Evolutionary conservation across 169 alveolate species (phyloP), one percentile per base, ranked within the genome.

Genomic region (Pseudocohnilembus persalinus): DNA sequence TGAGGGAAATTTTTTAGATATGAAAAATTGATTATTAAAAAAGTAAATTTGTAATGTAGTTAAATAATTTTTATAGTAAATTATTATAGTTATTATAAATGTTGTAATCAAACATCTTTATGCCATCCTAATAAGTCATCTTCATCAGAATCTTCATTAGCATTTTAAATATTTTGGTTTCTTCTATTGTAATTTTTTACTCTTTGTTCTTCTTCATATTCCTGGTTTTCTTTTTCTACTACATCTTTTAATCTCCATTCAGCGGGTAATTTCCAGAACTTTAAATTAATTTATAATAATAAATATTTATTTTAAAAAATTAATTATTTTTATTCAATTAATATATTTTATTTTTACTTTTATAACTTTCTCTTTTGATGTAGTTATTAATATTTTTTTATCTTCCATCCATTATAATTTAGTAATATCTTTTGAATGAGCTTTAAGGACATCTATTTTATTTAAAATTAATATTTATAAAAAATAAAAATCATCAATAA

Each of bases 111-210:
- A n/a, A n/a, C n/a, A n/a, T n/a, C n/a, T 73, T 80, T 80, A 74
- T 86, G 90, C 90, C 90, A 86, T 73, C 83, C 87, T 27, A 64
- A 34, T 77, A 81, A 75, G 63, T 86, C 90, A 86, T 86, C 90
- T 65, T 86, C 90, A 64, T 86, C 90, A 49, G 84, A 79, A 29
- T 86, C 90, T 25, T 80, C 85, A 25, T 80, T 49, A 4, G 32
- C 78, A 31, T 74, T 74, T 49, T 49, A 78, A 49, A 74, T 31
- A 29, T 73, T 73, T 29, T 63, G 49, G 32, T 86, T 86, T 0
- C 49, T 75, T 24, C 73, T 49, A 20, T 31, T 28, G n/a, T 6
- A 6, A 24, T 84, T 82, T 28, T n/a, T 28, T 68, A 33, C 68
- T 34, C 68, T 63, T 68, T 64, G 25, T 28, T 65, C 73, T 25